Evolutionary conservation across 371 early-diverging fungal species (phyloP).

Genomic region (Funneliformis caledonium): DNA sequence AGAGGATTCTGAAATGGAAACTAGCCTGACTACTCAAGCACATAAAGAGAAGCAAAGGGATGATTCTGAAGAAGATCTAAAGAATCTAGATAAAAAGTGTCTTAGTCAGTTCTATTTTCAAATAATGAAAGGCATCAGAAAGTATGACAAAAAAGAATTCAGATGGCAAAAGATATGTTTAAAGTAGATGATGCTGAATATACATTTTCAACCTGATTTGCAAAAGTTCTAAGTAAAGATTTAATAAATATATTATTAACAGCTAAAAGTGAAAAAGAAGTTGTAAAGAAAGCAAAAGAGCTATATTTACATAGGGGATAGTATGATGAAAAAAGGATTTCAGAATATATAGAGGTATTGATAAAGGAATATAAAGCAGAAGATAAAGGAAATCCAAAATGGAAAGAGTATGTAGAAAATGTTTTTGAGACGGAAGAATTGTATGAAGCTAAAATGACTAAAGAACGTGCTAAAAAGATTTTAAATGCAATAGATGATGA

Average conservation of each 20-base stretch:
- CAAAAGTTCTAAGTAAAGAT: too few relatives aligned
- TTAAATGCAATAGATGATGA: too few relatives aligned
- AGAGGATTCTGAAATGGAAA: not conserved
- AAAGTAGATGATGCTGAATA: too few relatives aligned
- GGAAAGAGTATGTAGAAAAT: slow-evolving; percentile 1
- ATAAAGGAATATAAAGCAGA: not conserved
- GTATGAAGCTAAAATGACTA: slow-evolving; percentile 20
- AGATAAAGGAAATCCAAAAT: slow-evolving; percentile 22
- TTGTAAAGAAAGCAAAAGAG: not conserved
- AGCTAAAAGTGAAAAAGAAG: not conserved
- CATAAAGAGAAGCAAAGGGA: not conserved
- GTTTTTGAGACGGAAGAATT: not conserved
- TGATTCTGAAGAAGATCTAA: not conserved
- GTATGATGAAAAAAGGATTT: not conserved
- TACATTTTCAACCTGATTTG: too few relatives aligned
- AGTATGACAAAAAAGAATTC: too few relatives aligned
- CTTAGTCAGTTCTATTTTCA: slow-evolving; percentile 11
- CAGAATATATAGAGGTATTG: not conserved
- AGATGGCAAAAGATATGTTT: too few relatives aligned
- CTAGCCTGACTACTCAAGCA: too few relatives aligned
- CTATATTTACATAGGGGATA: not conserved
- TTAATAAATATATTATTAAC: too few relatives aligned
- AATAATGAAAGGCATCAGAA: not conserved
- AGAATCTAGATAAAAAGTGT: not conserved
- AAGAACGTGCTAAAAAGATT: not conserved